Conservation (phyloP, 176 grass and related monocot species). For the Triticum turgidum region DNA sequence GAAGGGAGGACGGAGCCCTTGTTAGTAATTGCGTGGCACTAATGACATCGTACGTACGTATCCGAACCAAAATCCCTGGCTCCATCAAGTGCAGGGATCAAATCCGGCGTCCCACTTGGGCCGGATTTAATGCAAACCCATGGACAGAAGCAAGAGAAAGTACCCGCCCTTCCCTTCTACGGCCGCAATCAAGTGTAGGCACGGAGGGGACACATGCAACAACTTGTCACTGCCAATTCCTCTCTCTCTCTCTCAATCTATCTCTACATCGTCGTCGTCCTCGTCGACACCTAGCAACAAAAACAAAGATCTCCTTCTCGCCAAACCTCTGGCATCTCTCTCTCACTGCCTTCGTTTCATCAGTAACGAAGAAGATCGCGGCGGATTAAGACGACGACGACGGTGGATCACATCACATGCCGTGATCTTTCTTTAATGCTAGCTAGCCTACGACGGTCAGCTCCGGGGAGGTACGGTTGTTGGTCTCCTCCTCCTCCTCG, state of each 20-base stretch:
- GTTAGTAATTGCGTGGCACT: not conserved
- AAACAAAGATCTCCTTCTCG: not conserved
- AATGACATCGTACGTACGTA: not conserved
- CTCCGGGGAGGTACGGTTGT: constrained; percentile 34
- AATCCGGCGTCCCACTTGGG: not conserved
- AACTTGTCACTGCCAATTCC: constrained; percentile 23
- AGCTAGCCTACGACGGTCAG: constrained; percentile 19
- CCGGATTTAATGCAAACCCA: constrained; percentile 14
- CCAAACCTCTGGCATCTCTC: not conserved
- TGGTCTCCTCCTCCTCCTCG: constrained; percentile 19
- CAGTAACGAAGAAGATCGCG: constrained; percentile 16
- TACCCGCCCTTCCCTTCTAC: not conserved
- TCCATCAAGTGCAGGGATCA: constrained; percentile 20
- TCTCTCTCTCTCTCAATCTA: not conserved
- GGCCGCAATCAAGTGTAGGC: constrained; percentile 40
- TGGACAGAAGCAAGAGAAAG: not conserved
- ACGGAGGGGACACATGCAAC: constrained; percentile 38
- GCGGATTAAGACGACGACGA: constrained; percentile 36
- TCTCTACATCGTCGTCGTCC: not conserved
- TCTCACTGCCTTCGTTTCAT: not conserved
- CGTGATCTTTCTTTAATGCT: constrained; percentile 34
- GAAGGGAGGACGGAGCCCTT: too few relatives aligned
- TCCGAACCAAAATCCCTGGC: not conserved
- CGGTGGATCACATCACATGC: constrained; percentile 29
- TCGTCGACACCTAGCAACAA: not conserved